Evolutionary conservation across 2,329 filamentous ascomycete species (phyloP), one percentile per base, ranked within the genome.

Genomic region (Botrytis byssoidea): DNA sequence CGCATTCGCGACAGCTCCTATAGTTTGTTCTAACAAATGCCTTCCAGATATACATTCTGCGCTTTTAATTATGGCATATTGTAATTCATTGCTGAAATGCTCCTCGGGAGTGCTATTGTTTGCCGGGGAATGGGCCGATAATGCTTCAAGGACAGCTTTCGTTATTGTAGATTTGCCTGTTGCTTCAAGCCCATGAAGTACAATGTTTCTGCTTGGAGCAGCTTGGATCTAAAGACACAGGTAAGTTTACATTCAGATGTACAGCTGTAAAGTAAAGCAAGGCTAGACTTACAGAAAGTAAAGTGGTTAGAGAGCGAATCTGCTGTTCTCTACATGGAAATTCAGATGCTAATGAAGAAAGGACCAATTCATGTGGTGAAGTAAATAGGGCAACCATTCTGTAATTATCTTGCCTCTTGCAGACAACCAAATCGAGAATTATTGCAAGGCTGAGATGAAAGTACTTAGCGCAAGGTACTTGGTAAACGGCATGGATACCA

Each of bases 151-250:
- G 25, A 94, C 86, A 4, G 87, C 85, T 73, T 86, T 85, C 5
- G 91, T 85, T 69, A 97, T 87, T 66, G 89, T 88, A 46, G 90
- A 93, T 84, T 98, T 98, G 59, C 94, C 95, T 0, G 95, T 97
- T 3, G 94, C 92, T 79, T 95, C 91, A 44, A 94, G 89, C 69
- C 96, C 96, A 82, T 98, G 91, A 67, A 97, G 83, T 35, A 98
- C 90, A 18, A 98, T 82, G 74, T 93, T 92, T 73, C 74, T 74
- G 44, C 37, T 46, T 46, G 73, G 66, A 35, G 73, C 71, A 8
- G 71, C 46, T 22, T 59, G 66, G 16, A 74, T 74, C 74, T 76
- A 57, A 25, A 32, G 25, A 29, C 20, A n/a, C 35, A 46, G 18
- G 46, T 69, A 70, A 85, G 69, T 48, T 29, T 14, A 48, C 29